Percentiles rank a stretch among this genome's conserved stretches.
phyloP scores from a whole-genome alignment of 495 filamentous ascomycete genomes.

The Entonaema liquescens region DNA sequence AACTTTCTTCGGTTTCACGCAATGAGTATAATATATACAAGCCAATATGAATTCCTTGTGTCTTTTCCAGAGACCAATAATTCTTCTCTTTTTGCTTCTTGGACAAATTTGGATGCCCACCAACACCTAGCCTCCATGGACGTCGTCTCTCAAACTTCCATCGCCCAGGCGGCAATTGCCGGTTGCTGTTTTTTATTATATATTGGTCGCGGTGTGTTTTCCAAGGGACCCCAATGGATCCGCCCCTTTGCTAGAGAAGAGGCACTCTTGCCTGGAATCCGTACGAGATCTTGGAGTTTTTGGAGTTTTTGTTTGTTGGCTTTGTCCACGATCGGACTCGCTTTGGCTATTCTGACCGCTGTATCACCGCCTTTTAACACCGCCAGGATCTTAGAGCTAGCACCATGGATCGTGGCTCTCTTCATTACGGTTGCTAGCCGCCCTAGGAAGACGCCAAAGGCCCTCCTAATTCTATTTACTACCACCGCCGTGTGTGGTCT shows the following conservation, averaged over 20 bases:
- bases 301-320: slow-evolving; percentile 38
- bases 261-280: slow-evolving; percentile 8
- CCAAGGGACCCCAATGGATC: slow-evolving; percentile 44
- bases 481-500: slow-evolving; percentile 48
- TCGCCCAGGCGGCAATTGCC: slow-evolving; percentile 42
- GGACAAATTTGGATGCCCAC: background rate
- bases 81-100: slow-evolving; percentile 14
- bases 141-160: slow-evolving; percentile 23
- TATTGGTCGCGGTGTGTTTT: slow-evolving; percentile 26
- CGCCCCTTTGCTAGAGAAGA: slow-evolving; percentile 47
- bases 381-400: slow-evolving; percentile 32
- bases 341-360: slow-evolving; percentile 35
- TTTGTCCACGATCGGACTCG: slow-evolving; percentile 37
- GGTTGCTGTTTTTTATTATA: slow-evolving; percentile 37
- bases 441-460: slow-evolving; percentile 56
- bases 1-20: slow-evolving; percentile 7
- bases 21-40: slow-evolving; percentile 26
- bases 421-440: slow-evolving; percentile 58
- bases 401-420: slow-evolving; percentile 55
- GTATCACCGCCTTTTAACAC: slow-evolving; percentile 31
- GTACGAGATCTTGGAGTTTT: slow-evolving; percentile 33
- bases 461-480: slow-evolving; percentile 52
- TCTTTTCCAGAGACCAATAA: slow-evolving; percentile 17
- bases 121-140: slow-evolving; percentile 34
- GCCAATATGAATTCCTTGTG: slow-evolving; percentile 32